phyloP scores from a whole-genome alignment of 1,284 basidiomycete species.

The Hypsizygus ulmarius region DNA sequence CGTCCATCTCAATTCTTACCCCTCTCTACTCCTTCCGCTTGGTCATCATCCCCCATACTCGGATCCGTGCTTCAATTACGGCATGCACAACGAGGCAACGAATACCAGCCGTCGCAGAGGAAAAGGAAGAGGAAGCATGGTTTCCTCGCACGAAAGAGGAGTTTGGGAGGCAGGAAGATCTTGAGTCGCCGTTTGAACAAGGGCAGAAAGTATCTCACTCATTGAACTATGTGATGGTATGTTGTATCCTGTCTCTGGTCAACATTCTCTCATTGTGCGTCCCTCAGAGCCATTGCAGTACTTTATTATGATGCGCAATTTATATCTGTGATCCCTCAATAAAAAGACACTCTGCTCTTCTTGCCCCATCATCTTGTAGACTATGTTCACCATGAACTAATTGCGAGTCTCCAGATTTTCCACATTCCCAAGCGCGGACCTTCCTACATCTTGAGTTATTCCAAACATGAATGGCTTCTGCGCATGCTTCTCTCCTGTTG shows the following conservation, averaged over 20 bases:
- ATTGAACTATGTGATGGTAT: constrained; percentile 31
- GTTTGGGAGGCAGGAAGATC: constrained; percentile 63
- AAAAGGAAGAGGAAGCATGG: constrained; percentile 89
- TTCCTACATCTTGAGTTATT: constrained; percentile 9
- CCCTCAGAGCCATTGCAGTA: background rate
- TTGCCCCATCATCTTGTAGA: too few relatives aligned
- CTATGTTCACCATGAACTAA: background rate
- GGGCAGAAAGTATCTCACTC: constrained; percentile 59
- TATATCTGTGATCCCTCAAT: too few relatives aligned
- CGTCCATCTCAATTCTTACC: constrained; percentile 16
- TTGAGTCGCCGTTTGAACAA: constrained; percentile 54
- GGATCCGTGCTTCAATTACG: constrained; percentile 45
- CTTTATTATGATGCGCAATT: too few relatives aligned
- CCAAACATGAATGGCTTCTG: constrained; percentile 19
- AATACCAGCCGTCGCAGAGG: constrained; percentile 88
- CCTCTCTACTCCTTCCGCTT: constrained; percentile 18
- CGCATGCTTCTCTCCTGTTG: constrained; percentile 5
- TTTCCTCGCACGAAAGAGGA: constrained; percentile 71
- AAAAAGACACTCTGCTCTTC: too few relatives aligned
- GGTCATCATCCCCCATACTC: constrained; percentile 31
- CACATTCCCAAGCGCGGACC: constrained; percentile 12
- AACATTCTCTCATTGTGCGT: background rate
- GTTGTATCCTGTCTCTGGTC: background rate
- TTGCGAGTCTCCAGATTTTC: constrained; percentile 13
- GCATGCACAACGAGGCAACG: constrained; percentile 56